phyloP scores from a whole-genome alignment of 345 rosid species.

The Camelina neglecta region DNA sequence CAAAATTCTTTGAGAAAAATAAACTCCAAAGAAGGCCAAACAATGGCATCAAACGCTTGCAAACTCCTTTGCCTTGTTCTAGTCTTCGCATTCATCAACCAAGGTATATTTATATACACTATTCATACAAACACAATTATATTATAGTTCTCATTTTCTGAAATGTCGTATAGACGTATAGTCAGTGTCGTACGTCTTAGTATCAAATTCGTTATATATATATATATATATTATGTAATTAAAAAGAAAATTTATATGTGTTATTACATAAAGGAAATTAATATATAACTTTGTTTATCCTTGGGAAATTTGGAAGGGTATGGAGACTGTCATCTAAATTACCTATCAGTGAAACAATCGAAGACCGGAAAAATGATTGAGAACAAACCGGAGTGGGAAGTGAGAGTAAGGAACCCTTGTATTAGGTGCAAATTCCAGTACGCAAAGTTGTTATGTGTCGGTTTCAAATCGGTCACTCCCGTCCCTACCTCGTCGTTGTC shows the following conservation, averaged over 20 bases:
- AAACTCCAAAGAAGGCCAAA: not conserved
- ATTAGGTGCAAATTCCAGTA: conserved; percentile 8
- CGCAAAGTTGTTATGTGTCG: conserved; percentile 10
- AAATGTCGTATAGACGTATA: no score
- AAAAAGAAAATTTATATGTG: no score
- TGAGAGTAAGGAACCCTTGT: conserved; percentile 35
- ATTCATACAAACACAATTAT: not conserved
- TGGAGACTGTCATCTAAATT: not conserved
- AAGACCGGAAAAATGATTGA: conserved; percentile 30
- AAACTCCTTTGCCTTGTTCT: conserved; percentile 24
- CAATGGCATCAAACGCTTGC: conserved; percentile 34
- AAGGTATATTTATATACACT: conserved; percentile 14
- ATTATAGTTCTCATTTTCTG: not conserved
- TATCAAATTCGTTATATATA: not conserved
- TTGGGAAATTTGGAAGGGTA: conserved; percentile 16
- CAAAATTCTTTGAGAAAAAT: not conserved
- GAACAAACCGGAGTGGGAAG: conserved; percentile 41
- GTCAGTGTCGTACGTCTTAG: not conserved
- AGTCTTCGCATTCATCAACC: conserved; percentile 17
- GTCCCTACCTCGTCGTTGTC: not conserved
- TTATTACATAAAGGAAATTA: no score
- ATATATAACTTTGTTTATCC: no score
- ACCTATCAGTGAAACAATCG: conserved; percentile 26
- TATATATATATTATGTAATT: no score
- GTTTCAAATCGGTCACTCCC: conserved; percentile 31